Conservation (phyloP, 768 basidiomycete genomes). For the Sarcodon aspratus region DNA sequence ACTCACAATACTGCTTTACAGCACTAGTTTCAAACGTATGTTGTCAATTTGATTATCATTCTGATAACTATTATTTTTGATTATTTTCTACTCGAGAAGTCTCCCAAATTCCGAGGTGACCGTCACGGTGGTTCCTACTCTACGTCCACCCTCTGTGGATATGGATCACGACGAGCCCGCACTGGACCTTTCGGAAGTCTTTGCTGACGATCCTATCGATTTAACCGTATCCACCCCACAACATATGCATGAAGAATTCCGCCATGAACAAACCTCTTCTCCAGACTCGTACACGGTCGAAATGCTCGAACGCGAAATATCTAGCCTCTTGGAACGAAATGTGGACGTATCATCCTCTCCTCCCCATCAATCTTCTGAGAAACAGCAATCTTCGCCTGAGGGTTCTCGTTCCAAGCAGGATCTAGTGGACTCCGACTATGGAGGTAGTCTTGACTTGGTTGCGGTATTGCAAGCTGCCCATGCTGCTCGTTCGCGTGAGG, state of each 20-base stretch:
- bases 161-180: constrained; percentile 42
- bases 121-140: too few relatives aligned
- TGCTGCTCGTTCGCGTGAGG: constrained; percentile 15
- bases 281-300: constrained; percentile 35
- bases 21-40: too few relatives aligned
- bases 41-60: too few relatives aligned
- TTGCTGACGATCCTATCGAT: constrained; percentile 66
- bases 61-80: too few relatives aligned
- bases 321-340: constrained; percentile 61
- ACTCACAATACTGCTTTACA: too few relatives aligned
- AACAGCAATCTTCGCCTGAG: constrained; percentile 46
- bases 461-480: constrained; percentile 74
- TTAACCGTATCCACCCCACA: constrained; percentile 6
- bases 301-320: constrained; percentile 70
- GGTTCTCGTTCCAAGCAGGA: constrained; percentile 22
- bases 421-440: constrained; percentile 2
- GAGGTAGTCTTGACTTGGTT: constrained; percentile 30
- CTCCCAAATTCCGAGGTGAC: too few relatives aligned
- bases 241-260: constrained; percentile 10
- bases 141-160: too few relatives aligned
- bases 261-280: constrained; percentile 7
- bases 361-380: constrained; percentile 35
- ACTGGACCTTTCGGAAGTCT: constrained; percentile 74
- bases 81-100: not conserved
- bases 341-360: constrained; percentile 32